Base-by-base conservation (phyloP, 164 flowering plant genomes). In the Houttuynia cordata region DNA sequence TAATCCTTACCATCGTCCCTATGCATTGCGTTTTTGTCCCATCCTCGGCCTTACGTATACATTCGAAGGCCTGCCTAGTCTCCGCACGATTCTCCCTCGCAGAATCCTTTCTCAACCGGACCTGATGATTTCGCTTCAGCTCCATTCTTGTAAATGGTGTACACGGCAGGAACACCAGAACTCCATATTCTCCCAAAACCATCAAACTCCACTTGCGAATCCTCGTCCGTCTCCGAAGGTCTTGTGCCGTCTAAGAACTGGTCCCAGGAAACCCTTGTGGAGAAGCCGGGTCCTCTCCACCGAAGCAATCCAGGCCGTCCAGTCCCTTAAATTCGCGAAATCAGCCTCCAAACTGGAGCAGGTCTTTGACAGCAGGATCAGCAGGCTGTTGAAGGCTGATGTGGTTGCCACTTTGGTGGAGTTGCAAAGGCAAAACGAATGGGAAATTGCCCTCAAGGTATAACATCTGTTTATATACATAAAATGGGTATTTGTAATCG, bases 291-390 rank as follows among this genome's bases (percentile, higher is more conserved):
- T 83, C 25, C 30, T 86, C 40, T 84, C 93, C 34, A 68, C 76
- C 1, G 93, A 88, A 70, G 85, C 93, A 22, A 86, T 86, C n/a
- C 93, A 84, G 61, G 91, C 79, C 1, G 85, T 86, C 17, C 96
- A 88, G 2, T 72, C 83, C 15, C 74, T 88, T 8, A 88, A 88
- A 68, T 62, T 88, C 15, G 88, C 91, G 25, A 88, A 77, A 71
- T 71, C 82, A 22, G 12, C 70, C 6, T 24, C 73, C 21, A 79
- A 74, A 68, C 58, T 88, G 37, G 77, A 76, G 13, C 64, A 76
- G 23, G 81, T 86, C 37, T 70, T 84, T 62, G 53, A 39, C 47
- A 67, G 40, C 54, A 84, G 67, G 60, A 64, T 86, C 65, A 24
- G 13, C 50, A 76, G 96, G 74, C 79, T 88, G 13, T 69, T 88